Evolutionary conservation across 1,284 basidiomycete species (phyloP), one percentile per base, ranked within the genome.

Genomic region (Irpex lacteus): DNA sequence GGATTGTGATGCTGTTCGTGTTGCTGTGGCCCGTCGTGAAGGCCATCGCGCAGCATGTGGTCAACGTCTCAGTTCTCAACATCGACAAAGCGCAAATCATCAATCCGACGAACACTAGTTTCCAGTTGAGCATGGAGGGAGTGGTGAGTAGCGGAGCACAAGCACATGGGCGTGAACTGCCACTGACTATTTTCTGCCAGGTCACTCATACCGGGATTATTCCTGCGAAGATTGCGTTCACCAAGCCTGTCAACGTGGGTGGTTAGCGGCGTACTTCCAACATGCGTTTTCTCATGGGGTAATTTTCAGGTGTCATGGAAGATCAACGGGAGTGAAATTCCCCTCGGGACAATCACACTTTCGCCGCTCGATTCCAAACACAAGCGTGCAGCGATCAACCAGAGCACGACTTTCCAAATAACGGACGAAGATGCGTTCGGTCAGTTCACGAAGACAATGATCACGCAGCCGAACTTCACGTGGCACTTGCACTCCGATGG

Each of bases 381-480:
- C 59, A 84, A 85, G 67, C 81, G 82, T 56, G 89, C 88, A 1
- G 77, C 74, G 15, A 80, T 91, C 69, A 81, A 90, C 71, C 82
- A 88, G 68, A 84, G 78, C 0, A 84, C 81, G 1, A 76, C 73
- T 1, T 90, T 91, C 73, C 76, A 71, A 11, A 86, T 91, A 68
- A 70, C 71, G 0, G 78, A 90, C 68, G 74, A 84, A 69, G 72
- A 71, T 36, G 82, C 83, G 7, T 90, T 90, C 69, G 82, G 82
- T 63, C 76, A 73, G 32, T 91, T 91, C 71, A 80, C 87, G 4
- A 73, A 74, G 37, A 72, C 78, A 13, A 79, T 94, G 81, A 90
- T 93, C 71, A 91, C 87, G 0, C 81, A 85, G 63, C 76, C 79
- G 52, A 86, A 83, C 65, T 92, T 93, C 70, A 92, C 87, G 3